phyloP scores from a whole-genome alignment of 164 flowering plant genomes.

The Warburgia ugandensis region DNA sequence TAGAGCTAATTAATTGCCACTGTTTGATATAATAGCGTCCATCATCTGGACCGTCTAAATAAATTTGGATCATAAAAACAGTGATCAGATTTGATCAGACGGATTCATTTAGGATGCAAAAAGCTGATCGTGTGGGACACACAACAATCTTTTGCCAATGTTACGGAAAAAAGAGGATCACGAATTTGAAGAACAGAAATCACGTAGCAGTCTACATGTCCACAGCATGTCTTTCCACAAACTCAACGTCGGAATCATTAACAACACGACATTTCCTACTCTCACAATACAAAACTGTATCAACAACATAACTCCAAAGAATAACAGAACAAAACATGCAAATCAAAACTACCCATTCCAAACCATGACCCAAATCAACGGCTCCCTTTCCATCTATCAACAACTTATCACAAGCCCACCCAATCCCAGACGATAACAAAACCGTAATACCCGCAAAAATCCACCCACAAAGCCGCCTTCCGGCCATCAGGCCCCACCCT shows the following conservation, averaged over 20 bases:
- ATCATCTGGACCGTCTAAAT: too few relatives aligned
- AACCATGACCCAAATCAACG: constrained; percentile 16
- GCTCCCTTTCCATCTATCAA: constrained; percentile 1
- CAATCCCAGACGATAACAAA: constrained; percentile 19
- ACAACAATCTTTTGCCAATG: too few relatives aligned
- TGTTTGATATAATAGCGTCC: too few relatives aligned
- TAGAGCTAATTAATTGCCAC: too few relatives aligned
- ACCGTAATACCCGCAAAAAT: constrained; percentile 26
- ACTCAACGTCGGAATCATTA: too few relatives aligned
- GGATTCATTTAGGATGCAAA: too few relatives aligned
- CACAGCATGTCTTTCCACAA: not conserved
- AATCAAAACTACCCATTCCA: constrained; percentile 16
- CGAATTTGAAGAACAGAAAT: too few relatives aligned
- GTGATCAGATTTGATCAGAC: too few relatives aligned
- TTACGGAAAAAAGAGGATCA: too few relatives aligned
- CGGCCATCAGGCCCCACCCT: constrained; percentile 38
- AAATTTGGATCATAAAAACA: too few relatives aligned
- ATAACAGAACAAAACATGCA: constrained; percentile 27
- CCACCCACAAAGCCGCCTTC: constrained; percentile 41
- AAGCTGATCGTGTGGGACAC: too few relatives aligned
- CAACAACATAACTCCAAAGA: constrained; percentile 21
- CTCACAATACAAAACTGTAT: constrained; percentile 8
- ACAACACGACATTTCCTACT: constrained; percentile 8
- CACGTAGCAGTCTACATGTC: too few relatives aligned
- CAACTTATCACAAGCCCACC: constrained; percentile 16